phyloP scores from a whole-genome alignment of 169 alveolate genomes.

The Plasmodium adleri region DNA sequence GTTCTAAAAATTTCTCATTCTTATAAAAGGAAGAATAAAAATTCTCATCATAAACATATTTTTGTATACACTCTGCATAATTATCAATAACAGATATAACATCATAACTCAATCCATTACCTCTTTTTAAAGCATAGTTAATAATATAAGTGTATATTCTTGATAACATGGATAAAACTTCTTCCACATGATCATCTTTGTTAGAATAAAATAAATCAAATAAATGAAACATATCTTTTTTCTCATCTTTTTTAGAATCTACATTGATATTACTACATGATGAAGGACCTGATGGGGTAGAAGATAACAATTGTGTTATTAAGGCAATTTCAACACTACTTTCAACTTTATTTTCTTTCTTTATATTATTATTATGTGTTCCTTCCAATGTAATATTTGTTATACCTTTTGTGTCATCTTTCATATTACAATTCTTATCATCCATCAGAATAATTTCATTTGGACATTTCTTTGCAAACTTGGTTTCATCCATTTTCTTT shows the following conservation, averaged over 20 bases:
- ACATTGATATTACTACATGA: no score
- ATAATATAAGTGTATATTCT: conserved; percentile 36
- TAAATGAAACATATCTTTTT: conserved; percentile 18
- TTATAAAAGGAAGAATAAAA: conserved; percentile 33
- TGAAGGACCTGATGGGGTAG: no score
- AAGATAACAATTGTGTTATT: no score
- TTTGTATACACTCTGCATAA: conserved; percentile 71
- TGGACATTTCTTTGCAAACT: no score
- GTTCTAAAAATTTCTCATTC: conserved; percentile 42
- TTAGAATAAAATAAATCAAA: conserved; percentile 36
- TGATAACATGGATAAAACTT: conserved; percentile 25
- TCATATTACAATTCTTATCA: no score
- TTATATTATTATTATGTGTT: not conserved
- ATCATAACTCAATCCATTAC: conserved; percentile 7
- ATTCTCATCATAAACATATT: conserved; percentile 41
- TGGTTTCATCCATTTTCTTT: no score
- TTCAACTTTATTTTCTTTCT: not conserved
- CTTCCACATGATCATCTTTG: conserved; percentile 27
- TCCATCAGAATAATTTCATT: no score
- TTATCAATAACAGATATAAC: conserved; percentile 38
- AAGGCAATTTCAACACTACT: no score
- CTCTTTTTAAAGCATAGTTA: conserved; percentile 38
- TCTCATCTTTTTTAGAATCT: no score
- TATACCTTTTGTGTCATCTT: not conserved
- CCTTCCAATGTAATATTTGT: not conserved